These are phyloP conservation scores for Nepenthes mirabilis DNA, from an alignment of 148 eudicot species.

Conservation along the genomic window DNA sequence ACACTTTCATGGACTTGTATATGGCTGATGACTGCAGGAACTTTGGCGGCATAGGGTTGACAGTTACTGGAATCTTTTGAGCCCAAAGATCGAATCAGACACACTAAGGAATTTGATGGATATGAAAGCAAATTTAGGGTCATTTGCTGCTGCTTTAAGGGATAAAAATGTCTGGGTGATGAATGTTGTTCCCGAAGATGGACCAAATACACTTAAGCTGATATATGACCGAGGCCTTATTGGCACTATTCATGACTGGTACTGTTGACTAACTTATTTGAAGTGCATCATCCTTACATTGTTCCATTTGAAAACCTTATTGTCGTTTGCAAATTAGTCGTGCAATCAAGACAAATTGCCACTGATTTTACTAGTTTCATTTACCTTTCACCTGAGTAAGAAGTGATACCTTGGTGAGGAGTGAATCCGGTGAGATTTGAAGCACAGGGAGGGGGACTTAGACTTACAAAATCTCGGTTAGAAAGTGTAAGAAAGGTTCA, in stretches of 20 bases:
- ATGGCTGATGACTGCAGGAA: conserved; percentile 32
- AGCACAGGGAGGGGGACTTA: too few relatives aligned
- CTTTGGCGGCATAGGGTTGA: conserved; percentile 80
- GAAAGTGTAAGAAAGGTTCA: too few relatives aligned
- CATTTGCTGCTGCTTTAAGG: conserved; percentile 92
- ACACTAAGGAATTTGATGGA: conserved; percentile 89
- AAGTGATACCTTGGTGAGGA: too few relatives aligned
- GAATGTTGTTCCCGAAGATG: conserved; percentile 95
- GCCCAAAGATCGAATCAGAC: conserved; percentile 60
- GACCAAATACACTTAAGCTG: conserved; percentile 89
- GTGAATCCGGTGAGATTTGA: too few relatives aligned
- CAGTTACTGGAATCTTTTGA: conserved; percentile 66
- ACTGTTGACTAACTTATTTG: conserved; percentile 3
- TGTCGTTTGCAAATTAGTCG: too few relatives aligned
- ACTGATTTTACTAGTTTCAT: too few relatives aligned
- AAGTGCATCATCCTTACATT: too few relatives aligned
- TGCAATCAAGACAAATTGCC: too few relatives aligned
- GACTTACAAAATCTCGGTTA: too few relatives aligned
- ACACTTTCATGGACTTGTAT: background rate
- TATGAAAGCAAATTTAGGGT: conserved; percentile 92
- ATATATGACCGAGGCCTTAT: conserved; percentile 89
- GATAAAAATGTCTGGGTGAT: conserved; percentile 96
- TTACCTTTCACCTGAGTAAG: too few relatives aligned
- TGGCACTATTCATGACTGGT: conserved; percentile 86
- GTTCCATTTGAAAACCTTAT: too few relatives aligned